These are phyloP conservation scores for Cryphonectria naterciae DNA, from an alignment of 2,329 filamentous ascomycete genomes.

Conservation along the genomic window DNA sequence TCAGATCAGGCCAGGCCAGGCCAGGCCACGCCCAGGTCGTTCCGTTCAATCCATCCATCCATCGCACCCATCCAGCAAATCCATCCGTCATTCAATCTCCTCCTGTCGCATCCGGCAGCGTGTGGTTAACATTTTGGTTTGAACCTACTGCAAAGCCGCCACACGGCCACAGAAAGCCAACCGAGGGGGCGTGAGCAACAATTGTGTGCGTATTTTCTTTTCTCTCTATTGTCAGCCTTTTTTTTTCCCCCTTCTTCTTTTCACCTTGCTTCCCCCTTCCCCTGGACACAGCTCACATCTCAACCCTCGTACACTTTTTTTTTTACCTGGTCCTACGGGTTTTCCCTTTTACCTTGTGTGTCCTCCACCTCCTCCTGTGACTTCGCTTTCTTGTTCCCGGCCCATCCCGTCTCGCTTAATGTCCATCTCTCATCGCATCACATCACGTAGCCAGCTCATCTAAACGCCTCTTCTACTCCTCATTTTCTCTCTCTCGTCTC, in stretches of 20 bases:
- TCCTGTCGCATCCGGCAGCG: conserved; percentile 3
- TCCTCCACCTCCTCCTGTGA: not conserved
- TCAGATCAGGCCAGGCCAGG: not conserved
- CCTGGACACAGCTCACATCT: not conserved
- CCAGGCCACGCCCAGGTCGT: not conserved
- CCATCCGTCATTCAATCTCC: not conserved
- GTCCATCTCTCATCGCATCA: not conserved
- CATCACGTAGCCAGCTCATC: not conserved
- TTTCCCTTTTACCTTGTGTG: not conserved
- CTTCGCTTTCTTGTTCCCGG: not conserved
- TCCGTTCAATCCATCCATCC: not conserved
- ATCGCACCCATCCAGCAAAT: not conserved
- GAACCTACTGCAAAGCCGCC: not conserved
- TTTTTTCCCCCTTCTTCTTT: too few species aligned
- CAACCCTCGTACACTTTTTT: not conserved
- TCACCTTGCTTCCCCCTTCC: not conserved
- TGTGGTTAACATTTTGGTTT: not conserved
- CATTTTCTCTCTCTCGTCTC: not conserved
- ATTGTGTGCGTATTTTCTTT: conserved; percentile 8
- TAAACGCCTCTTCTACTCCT: not conserved
- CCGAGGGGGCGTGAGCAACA: conserved; percentile 11
- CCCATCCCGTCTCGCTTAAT: not conserved
- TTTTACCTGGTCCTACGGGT: not conserved
- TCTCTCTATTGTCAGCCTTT: not conserved
- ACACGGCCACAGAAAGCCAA: conserved; percentile 2